Evolutionary conservation across 768 basidiomycete species (phyloP).

Genomic region (Rhodotorula taiwanensis): DNA sequence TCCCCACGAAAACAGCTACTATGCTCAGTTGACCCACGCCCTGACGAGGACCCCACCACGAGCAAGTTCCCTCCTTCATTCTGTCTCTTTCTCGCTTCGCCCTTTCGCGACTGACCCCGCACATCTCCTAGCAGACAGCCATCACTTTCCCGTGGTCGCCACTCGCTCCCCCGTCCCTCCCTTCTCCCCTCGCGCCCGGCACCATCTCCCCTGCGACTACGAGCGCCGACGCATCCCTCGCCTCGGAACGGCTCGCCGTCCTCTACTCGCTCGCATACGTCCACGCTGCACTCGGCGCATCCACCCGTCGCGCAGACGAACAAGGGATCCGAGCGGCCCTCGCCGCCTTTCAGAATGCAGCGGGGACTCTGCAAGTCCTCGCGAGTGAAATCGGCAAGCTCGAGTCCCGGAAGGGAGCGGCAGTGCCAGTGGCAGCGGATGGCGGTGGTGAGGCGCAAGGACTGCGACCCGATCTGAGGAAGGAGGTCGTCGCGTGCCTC

Average conservation of each 20-base stretch:
- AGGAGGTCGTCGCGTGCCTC: constrained; percentile 51
- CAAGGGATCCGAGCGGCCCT: constrained; percentile 82
- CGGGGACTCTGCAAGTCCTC: neutral
- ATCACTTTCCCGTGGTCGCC: constrained; percentile 41
- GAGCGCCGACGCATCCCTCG: constrained; percentile 47
- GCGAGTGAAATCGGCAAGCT: too few relatives aligned
- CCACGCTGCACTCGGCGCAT: constrained; percentile 69
- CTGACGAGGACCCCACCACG: constrained; percentile 76
- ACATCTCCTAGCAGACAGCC: constrained; percentile 40
- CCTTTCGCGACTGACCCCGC: neutral
- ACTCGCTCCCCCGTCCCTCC: constrained; percentile 41
- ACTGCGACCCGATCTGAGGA: neutral
- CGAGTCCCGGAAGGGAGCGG: too few relatives aligned
- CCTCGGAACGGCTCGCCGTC: constrained; percentile 69
- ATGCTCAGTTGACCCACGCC: constrained; percentile 78
- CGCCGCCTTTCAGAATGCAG: constrained; percentile 60
- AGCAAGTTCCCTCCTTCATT: constrained; percentile 52
- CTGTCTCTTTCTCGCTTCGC: too few relatives aligned
- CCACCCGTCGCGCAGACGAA: constrained; percentile 59
- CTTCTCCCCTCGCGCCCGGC: constrained; percentile 58
- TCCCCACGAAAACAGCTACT: constrained; percentile 61
- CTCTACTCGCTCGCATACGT: constrained; percentile 81
- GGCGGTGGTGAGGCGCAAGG: too few relatives aligned
- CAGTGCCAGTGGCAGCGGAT: too few relatives aligned
- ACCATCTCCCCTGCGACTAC: constrained; percentile 52